Conservation (phyloP, 768 basidiomycete species). For the Daedaleopsis sinensis region DNA sequence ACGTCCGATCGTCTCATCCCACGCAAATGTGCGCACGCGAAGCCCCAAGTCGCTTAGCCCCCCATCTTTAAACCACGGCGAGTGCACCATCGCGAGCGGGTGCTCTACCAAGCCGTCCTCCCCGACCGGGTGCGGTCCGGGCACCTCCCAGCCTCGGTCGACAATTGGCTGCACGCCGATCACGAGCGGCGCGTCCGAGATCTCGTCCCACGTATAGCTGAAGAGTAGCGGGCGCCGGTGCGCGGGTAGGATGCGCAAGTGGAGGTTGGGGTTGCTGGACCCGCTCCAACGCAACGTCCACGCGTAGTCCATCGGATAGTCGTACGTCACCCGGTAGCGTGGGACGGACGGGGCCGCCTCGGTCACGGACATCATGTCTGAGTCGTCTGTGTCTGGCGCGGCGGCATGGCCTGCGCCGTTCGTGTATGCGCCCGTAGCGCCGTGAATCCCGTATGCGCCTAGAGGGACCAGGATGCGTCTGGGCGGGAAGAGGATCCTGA, state of each 20-base stretch:
- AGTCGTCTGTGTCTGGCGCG: background rate
- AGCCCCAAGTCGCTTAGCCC: slow-evolving; percentile 12
- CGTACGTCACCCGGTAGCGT: background rate
- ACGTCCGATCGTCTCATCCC: slow-evolving; percentile 68
- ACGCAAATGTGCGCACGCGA: slow-evolving; percentile 53
- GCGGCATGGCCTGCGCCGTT: no score
- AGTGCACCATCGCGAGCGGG: slow-evolving; percentile 20
- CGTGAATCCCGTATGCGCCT: background rate
- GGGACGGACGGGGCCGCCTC: background rate
- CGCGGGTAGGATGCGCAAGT: slow-evolving; percentile 12
- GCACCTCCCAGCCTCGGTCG: slow-evolving; percentile 7
- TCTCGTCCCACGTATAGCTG: slow-evolving; percentile 10
- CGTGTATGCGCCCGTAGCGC: background rate
- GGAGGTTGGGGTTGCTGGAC: slow-evolving; percentile 1
- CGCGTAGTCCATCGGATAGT: background rate
- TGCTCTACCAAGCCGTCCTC: background rate
- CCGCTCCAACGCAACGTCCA: background rate
- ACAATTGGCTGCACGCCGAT: slow-evolving; percentile 7
- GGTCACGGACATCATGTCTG: background rate
- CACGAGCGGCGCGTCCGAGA: slow-evolving; percentile 17
- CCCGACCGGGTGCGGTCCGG: background rate
- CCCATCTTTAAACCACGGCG: background rate
- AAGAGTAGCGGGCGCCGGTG: slow-evolving; percentile 14
- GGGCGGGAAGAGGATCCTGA: slow-evolving; percentile 16
- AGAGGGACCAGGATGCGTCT: background rate